Percentiles rank a stretch among this genome's conserved stretches.
Evolutionary conservation across 2,329 filamentous ascomycete genomes (phyloP).

Genomic region (Fusarium praegraminearum): DNA sequence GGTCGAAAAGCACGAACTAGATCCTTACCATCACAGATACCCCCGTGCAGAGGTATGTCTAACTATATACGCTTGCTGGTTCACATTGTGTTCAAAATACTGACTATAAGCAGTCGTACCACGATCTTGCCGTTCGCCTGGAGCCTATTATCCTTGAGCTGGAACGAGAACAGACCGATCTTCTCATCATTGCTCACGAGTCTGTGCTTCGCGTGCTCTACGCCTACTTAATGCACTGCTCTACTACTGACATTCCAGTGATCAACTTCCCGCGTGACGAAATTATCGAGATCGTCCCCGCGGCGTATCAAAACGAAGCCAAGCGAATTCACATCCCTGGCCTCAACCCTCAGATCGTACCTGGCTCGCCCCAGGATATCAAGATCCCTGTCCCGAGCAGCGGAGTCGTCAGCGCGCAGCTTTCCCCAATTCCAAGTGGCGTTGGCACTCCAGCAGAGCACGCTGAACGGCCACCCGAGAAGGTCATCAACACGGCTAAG

Average conservation of each 20-base stretch:
- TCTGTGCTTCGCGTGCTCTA: conserved; percentile 97
- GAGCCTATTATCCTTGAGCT: conserved; percentile 98
- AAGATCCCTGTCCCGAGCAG: conserved; percentile 76
- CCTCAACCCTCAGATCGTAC: conserved; percentile 74
- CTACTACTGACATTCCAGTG: conserved; percentile 91
- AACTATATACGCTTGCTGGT: not conserved
- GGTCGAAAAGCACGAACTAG: conserved; percentile 89
- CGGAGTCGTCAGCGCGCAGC: conserved; percentile 50
- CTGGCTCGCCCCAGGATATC: conserved; percentile 83
- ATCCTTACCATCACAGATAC: conserved; percentile 97
- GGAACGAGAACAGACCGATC: conserved; percentile 94
- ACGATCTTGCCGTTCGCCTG: conserved; percentile 96
- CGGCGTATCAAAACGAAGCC: conserved; percentile 96
- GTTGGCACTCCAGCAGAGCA: conserved; percentile 61
- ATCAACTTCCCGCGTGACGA: conserved; percentile 95
- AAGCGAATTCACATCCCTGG: conserved; percentile 88
- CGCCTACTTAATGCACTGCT: conserved; percentile 98
- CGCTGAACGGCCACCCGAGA: conserved; percentile 59
- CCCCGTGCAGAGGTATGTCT: conserved; percentile 85
- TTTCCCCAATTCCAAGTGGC: conserved; percentile 62
- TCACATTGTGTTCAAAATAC: not conserved
- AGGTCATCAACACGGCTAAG: conserved; percentile 62
- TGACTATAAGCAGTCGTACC: conserved; percentile 78
- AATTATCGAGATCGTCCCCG: conserved; percentile 98
- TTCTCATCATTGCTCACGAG: conserved; percentile 98